These are phyloP conservation scores for Alternaria triticimaculans DNA, from an alignment of 2,329 filamentous ascomycete species.

Conservation along the genomic window DNA sequence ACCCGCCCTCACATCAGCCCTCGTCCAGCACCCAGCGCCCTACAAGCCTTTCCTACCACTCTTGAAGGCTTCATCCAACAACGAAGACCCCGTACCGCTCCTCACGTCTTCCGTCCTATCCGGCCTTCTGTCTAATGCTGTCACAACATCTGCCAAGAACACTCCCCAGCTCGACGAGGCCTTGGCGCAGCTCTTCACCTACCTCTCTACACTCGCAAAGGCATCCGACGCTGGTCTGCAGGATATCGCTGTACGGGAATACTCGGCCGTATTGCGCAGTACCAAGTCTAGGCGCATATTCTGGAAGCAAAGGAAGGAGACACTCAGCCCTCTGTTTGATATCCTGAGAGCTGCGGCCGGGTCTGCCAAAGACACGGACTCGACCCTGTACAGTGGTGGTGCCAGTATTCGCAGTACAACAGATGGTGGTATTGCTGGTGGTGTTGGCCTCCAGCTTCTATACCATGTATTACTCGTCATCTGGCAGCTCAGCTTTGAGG, in stretches of 20 bases:
- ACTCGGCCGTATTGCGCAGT: conserved; percentile 82
- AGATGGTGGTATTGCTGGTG: conserved; percentile 69
- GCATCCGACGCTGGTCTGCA: conserved; percentile 88
- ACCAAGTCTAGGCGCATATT: conserved; percentile 78
- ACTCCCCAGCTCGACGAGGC: conserved; percentile 72
- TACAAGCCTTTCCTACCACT: conserved; percentile 84
- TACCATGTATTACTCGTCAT: conserved; percentile 93
- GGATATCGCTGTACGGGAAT: conserved; percentile 93
- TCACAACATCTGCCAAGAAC: conserved; percentile 66
- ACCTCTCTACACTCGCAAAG: conserved; percentile 83
- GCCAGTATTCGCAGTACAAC: conserved; percentile 68
- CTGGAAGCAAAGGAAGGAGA: conserved; percentile 90
- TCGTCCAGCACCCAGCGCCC: conserved; percentile 73
- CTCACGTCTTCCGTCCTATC: conserved; percentile 88
- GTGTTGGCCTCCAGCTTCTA: conserved; percentile 88
- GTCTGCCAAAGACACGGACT: conserved; percentile 72
- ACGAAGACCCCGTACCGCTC: conserved; percentile 85
- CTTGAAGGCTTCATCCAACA: conserved; percentile 80
- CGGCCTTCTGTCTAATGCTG: conserved; percentile 72
- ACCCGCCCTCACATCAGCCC: conserved; percentile 75
- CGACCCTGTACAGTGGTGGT: conserved; percentile 59
- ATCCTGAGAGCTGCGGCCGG: conserved; percentile 80
- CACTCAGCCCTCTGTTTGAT: conserved; percentile 78
- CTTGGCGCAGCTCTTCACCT: conserved; percentile 82
- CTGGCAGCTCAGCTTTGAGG: conserved; percentile 97